phyloP scores from a whole-genome alignment of 352 stramenopile species.

The Globisporangium uncinulatum region DNA sequence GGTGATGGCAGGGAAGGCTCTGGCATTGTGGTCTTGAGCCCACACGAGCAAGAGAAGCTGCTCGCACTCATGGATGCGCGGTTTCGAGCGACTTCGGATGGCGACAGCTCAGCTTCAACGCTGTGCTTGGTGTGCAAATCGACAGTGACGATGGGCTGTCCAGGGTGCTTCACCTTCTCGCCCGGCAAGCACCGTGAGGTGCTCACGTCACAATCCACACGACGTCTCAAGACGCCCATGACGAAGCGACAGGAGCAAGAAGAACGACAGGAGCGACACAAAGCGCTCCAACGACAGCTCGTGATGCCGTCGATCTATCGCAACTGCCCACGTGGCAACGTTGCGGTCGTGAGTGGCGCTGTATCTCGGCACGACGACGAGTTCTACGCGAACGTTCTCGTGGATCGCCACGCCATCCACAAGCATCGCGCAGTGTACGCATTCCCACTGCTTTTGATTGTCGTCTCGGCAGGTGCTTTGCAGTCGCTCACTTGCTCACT shows the following conservation, averaged over 20 bases:
- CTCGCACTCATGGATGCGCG: conserved; percentile 26
- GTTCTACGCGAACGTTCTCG: conserved; percentile 51
- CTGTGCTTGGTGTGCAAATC: conserved; percentile 34
- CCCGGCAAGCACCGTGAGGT: conserved; percentile 26
- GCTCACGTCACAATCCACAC: conserved; percentile 26
- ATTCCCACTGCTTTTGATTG: background rate
- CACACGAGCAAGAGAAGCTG: conserved; percentile 24
- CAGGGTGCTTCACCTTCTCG: conserved; percentile 63
- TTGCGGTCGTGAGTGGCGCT: background rate
- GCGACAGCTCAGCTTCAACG: background rate
- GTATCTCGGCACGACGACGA: conserved; percentile 7
- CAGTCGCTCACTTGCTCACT: background rate
- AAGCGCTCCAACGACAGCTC: conserved; percentile 40
- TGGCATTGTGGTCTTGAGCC: conserved; percentile 14
- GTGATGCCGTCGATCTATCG: conserved; percentile 28
- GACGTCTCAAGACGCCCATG: conserved; percentile 50
- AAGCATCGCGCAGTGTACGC: conserved; percentile 58
- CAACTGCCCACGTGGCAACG: background rate
- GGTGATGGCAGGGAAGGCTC: conserved; percentile 1
- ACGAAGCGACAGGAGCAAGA: conserved; percentile 43
- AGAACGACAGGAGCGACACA: conserved; percentile 33
- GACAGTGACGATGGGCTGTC: conserved; percentile 34
- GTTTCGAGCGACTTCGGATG: conserved; percentile 8
- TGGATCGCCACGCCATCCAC: conserved; percentile 41
- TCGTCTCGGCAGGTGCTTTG: background rate